Base-by-base conservation (phyloP, 495 filamentous ascomycete species). In the Aspergillus biplanus region DNA sequence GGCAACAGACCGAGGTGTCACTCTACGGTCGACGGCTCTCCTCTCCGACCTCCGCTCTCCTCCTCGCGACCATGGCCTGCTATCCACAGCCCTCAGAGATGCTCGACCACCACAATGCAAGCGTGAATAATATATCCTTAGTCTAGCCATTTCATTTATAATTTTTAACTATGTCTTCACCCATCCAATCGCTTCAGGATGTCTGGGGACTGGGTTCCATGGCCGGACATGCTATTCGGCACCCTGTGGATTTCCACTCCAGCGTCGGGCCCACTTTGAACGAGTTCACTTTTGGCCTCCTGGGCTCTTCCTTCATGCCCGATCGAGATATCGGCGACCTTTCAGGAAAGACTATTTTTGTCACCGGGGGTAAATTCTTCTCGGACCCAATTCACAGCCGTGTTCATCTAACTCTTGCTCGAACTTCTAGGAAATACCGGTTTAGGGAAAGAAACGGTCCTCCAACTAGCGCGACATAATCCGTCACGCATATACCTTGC, bases 401-500 rank as follows among this genome's bases (percentile, higher is more conserved):
- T 27, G 8, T 15, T 6, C 39, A 53, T 18, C 52, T 68, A 58
- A 63, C 27, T n/a, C 7, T 8, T 53, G 12, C 16, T 33, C 12
- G 7, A 21, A 59, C 11, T 61, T 60, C 31, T 56, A 87, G 88
- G 87, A 37, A 92, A 87, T 67, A 75, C 80, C 52, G 90, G 91
- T 4, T 78, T 92, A 5, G 89, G 89, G 63, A 83, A 83, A 71
- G 84, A 87, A 65, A 84, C 88, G 16, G 75, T 90, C 52, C 73
- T 83, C 59, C 82, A 86, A 33, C 81, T 90, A 9, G 85, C 86
- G 27, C 78, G 80, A 56, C 89, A 90, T 67, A 65, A 77, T 39
- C 86, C 89, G 15, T 69, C 80, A 8, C 81, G 84, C 15, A 86
- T 93, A 58, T 90, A 83, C 75, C 79, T 92, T 56, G 83, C 82